Percentiles rank a stretch among this genome's conserved stretches.
These are phyloP conservation scores for Plasmopara halstedii DNA, from an alignment of 352 stramenopile species.

Conservation along the genomic window DNA sequence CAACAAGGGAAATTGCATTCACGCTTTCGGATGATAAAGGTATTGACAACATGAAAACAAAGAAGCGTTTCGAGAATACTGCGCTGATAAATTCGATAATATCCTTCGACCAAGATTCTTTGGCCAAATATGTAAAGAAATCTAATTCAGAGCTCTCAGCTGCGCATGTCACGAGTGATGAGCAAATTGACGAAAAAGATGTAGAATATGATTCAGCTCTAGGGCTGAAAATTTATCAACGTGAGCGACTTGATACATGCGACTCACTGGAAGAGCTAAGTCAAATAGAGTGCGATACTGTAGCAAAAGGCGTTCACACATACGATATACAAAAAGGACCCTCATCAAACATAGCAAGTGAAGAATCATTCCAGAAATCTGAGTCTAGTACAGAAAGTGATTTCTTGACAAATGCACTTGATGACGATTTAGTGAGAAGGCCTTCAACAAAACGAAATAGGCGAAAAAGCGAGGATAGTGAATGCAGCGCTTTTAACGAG, in stretches of 20 bases:
- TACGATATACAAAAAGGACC: background rate
- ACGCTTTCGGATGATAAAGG: too few relatives aligned
- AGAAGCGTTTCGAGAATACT: background rate
- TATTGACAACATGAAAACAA: too few relatives aligned
- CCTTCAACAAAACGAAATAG: too few relatives aligned
- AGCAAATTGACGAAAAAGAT: background rate
- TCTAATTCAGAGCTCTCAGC: background rate
- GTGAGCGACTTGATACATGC: background rate
- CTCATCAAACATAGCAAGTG: background rate
- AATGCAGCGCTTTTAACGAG: background rate
- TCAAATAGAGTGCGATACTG: background rate
- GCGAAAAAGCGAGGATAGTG: too few relatives aligned
- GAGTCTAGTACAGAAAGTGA: background rate
- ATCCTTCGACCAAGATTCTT: background rate
- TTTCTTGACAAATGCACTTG: background rate
- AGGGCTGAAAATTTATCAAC: too few relatives aligned
- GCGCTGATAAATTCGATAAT: background rate
- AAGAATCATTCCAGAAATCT: background rate
- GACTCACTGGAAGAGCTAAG: background rate
- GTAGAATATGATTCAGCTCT: too few relatives aligned
- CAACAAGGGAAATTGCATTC: too few relatives aligned
- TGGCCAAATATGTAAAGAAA: background rate
- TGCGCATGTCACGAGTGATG: background rate
- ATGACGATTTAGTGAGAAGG: background rate
- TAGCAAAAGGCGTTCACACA: background rate